phyloP scores from a whole-genome alignment of 441 rosid species.

The Gossypium gossypioides region DNA sequence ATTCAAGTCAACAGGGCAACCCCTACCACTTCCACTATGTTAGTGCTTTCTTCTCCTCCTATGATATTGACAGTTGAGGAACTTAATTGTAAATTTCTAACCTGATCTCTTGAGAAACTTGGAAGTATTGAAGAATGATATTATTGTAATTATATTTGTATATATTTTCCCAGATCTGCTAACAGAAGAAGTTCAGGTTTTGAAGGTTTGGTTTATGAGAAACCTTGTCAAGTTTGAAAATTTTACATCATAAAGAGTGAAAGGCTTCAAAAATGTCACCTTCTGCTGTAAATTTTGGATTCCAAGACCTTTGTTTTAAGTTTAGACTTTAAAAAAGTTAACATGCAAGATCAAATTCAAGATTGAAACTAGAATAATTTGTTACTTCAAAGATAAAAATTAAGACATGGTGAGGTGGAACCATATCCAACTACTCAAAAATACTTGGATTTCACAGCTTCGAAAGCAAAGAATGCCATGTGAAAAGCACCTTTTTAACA shows the following conservation, averaged over 20 bases:
- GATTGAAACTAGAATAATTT: not conserved
- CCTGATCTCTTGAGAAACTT: not conserved
- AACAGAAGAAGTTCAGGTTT: not conserved
- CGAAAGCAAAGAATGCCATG: slow-evolving; percentile 29
- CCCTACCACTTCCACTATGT: not conserved
- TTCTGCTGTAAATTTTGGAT: not conserved
- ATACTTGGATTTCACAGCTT: slow-evolving; percentile 8
- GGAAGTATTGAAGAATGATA: not conserved
- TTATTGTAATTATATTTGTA: not conserved
- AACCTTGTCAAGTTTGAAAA: not conserved
- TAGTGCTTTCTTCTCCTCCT: not conserved
- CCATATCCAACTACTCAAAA: slow-evolving; percentile 4
- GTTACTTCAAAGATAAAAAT: slow-evolving; percentile 1
- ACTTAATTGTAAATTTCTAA: not conserved
- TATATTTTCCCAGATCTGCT: not conserved
- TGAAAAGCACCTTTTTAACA: slow-evolving; percentile 30
- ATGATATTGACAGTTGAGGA: slow-evolving; percentile 6
- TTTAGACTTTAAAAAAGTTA: not conserved
- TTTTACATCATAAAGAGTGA: not conserved
- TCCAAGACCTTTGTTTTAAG: not conserved
- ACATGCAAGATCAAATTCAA: not conserved
- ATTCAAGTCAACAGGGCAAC: not conserved
- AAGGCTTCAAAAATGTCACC: not conserved
- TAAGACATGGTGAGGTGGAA: slow-evolving; percentile 15
- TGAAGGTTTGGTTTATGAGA: not conserved